Base-by-base conservation (phyloP, 2,329 filamentous ascomycete species). In the Cladosporium sp. region DNA sequence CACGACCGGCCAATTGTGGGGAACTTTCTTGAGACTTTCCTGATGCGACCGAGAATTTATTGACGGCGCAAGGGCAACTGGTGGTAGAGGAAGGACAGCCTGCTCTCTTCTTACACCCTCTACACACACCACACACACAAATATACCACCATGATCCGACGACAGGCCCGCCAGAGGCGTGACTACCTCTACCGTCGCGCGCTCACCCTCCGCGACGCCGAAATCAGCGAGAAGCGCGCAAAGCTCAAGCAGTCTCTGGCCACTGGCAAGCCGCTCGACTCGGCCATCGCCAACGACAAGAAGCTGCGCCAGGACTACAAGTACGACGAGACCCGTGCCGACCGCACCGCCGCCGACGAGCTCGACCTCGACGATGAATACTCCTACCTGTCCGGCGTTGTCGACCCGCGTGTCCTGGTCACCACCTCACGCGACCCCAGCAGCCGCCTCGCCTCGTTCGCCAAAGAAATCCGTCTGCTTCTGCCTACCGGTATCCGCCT, bases 131-230 rank as follows among this genome's bases (percentile, higher is more conserved):
- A 64, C 59, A 65, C 15, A 51, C 36, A 55, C 57, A 55, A 49
- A 36, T n/a, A 59, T 38, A n/a, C 86, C 64, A 73, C 28, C 14
- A 79, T 78, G 77, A 74, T 76, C 81, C 87, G 90, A 74, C 87
- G 89, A 84, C 90, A 92, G 85, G 89, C 90, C 68, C 88, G 91
- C 72, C 88, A 93, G 79, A 85, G 92, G 73, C 86, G 91, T 72
- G 92, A 96, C 77, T 96, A 98, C 79, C 88, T 99, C 73, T 96
- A 97, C 79, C 88, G 94, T 68, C 90, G 92, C 75, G 94, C 95
- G 44, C 85, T 97, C 66, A 89, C 92, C 26, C 86, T 97, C 52
- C 89, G 91, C 72, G 92, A 97, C 81, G 94, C 94, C 68, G 94
- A 97, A 75, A 96, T 96, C 70, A 91, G 91, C 66, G 92, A 96